A percentile compares a stretch with the other conserved stretches of the same genome.
phyloP scores from a whole-genome alignment of 805 yeast genomes.

The Saccharomycopsis javanensis region DNA sequence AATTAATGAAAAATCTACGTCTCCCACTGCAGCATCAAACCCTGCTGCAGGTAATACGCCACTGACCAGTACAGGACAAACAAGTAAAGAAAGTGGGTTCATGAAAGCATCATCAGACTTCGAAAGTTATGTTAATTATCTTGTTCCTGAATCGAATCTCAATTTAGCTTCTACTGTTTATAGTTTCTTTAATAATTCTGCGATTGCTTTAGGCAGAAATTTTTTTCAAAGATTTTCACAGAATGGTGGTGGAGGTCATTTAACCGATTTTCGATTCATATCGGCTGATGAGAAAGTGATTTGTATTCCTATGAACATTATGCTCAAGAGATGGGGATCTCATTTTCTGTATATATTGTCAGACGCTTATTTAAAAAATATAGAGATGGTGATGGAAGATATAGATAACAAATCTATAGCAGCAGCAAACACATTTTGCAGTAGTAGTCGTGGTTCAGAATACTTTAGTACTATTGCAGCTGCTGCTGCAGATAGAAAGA shows the following conservation, averaged over 20 bases:
- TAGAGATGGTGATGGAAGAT: constrained; percentile 2
- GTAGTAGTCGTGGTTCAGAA: background rate
- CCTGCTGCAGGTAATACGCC: background rate
- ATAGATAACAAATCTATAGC: background rate
- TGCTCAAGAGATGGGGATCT: constrained; percentile 71
- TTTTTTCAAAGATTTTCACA: constrained; percentile 49
- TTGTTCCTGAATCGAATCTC: constrained; percentile 60
- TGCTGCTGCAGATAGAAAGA: background rate
- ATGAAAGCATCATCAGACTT: constrained; percentile 29
- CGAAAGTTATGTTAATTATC: constrained; percentile 64
- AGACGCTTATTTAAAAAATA: constrained; percentile 52
- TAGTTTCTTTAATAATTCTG: constrained; percentile 67
- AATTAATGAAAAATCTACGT: background rate
- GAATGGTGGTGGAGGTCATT: constrained; percentile 34
- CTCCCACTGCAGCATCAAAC: background rate
- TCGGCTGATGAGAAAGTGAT: constrained; percentile 63
- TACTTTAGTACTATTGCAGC: background rate
- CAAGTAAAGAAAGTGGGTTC: background rate
- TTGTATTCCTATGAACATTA: constrained; percentile 48
- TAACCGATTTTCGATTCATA: constrained; percentile 64
- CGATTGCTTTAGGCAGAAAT: constrained; percentile 67
- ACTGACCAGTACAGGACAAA: background rate
- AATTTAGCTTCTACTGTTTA: constrained; percentile 40
- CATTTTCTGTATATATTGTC: constrained; percentile 55
- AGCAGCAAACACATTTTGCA: background rate